Base-by-base conservation (phyloP, 768 basidiomycete species). In the Mycena galericulata region DNA sequence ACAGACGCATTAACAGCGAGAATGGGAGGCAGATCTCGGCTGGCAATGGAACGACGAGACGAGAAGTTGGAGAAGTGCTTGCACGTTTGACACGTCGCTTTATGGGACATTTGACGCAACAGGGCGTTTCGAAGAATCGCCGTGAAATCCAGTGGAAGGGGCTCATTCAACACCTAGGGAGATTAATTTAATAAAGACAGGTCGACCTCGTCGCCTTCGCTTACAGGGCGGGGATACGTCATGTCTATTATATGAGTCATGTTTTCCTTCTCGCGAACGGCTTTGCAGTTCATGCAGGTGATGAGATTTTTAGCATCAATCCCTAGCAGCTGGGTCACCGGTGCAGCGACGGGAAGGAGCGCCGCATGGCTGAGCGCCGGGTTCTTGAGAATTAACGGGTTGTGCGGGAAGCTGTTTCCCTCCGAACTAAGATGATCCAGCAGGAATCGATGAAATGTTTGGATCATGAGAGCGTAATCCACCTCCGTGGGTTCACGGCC, bases 391-490 rank as follows among this genome's bases (percentile, higher is more conserved):
- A 92, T 72, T 20, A 74, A 65, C 2, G 89, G 90, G 70, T 92
- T 94, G 47, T 86, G 79, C 26, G 88, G 88, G 73, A 85, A 89
- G 26, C 79, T 77, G 68, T 89, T 92, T 5, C 91, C 91, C 79
- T 96, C 95, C 4, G 86, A 85, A 64, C 87, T 89, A 71, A 98
- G 85, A 57, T 92, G 91, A 68, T 98, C 96, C 57, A 98, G 80
- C 41, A 98, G 85, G 82, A 98, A 98, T 24, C 97, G 90, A 77
- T 98, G 96, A 84, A 98, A 98, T 18, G 89, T 88, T 79, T 98
- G 98, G 45, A 99, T 98, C 82, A 95, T 92, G 56, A 92, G 89
- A 0, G 90, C 91, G 72, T 98, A 95, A 72, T 94, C 90, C 43
- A 90, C 85, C 70, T 89, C 89, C n/a, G 83, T 82, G 12, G 85